Base-by-base conservation (phyloP, 140 eudicot genomes). In the Cichorium intybus region DNA sequence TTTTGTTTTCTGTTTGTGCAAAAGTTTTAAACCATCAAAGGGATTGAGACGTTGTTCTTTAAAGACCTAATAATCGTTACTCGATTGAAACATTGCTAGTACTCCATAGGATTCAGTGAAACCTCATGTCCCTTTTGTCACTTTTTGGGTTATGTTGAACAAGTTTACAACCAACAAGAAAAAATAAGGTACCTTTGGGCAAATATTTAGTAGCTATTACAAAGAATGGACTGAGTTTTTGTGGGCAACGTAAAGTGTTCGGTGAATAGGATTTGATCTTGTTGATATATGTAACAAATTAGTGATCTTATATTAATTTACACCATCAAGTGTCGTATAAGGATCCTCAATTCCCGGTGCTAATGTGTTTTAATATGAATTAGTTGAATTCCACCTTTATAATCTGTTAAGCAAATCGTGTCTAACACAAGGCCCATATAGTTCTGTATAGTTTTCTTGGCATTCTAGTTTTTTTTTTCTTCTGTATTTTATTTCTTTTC, bases 1-100 rank as follows among this genome's bases (percentile, higher is more conserved):
- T 66, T 26, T 49, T 50, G 33, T 24, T 66, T 52, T 51, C 45
- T 24, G 45, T 68, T 11, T 68, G n/a, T 37, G 43, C 64, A 46
- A 16, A 54, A 16, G 35, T 39, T 68, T 45, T 14, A 68, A 53
- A 39, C 73, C 21, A 53, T n/a, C 29, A 37, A 39, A n/a, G 7
- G 50, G n/a, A 39, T 55, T 41, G 20, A 26, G n/a, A 43, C 24
- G 21, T 4, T 43, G 39, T 62, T 45, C 69, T 26, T 2, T 46
- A 10, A 63, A 60, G 7, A 46, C 56, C 31, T 14, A 7, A 50
- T 14, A 18, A 22, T 4, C 28, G 1, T 41, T 33, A 46, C 34
- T 23, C 24, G 57, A 43, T 62, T n/a, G 56, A 45, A 8, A 62
- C 52, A 51, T 34, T 52, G 33, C 10, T 51, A 4, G 60, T 51